phyloP scores from a whole-genome alignment of 2,329 filamentous ascomycete genomes.

The Fusarium redolens region DNA sequence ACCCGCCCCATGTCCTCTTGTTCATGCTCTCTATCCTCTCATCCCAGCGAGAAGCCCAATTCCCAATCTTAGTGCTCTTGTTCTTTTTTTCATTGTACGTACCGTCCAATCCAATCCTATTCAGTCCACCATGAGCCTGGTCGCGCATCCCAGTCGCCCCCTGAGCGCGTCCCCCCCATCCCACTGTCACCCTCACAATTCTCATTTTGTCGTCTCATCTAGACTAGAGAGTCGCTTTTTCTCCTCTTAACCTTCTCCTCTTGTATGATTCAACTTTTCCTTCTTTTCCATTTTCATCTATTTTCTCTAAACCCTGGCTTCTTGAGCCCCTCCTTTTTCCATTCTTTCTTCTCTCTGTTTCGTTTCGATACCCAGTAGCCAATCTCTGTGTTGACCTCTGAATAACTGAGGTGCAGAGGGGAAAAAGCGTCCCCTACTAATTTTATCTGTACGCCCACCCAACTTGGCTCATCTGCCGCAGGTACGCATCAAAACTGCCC shows the following conservation, averaged over 20 bases:
- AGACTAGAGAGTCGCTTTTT: slow-evolving; percentile 17
- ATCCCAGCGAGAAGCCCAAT: slow-evolving; percentile 30
- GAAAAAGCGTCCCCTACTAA: slow-evolving; percentile 37
- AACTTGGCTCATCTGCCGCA: slow-evolving; percentile 29
- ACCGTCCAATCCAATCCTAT: slow-evolving; percentile 11
- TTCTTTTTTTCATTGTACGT: slow-evolving; percentile 15
- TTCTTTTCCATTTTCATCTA: slow-evolving; percentile 28
- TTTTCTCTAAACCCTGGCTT: slow-evolving; percentile 24
- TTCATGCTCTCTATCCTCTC: slow-evolving; percentile 33
- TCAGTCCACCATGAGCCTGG: slow-evolving; percentile 33
- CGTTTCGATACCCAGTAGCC: slow-evolving; percentile 34
- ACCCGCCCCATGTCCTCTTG: slow-evolving; percentile 24
- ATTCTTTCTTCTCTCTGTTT: slow-evolving; percentile 19
- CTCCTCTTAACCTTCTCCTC: slow-evolving; percentile 29
- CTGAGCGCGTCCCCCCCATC: slow-evolving; percentile 35
- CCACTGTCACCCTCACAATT: slow-evolving; percentile 36
- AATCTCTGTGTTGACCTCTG: slow-evolving; percentile 9
- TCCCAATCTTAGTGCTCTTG: slow-evolving; percentile 38
- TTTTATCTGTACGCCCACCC: slow-evolving; percentile 36
- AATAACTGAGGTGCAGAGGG: slow-evolving; percentile 28
- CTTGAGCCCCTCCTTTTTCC: slow-evolving; percentile 17
- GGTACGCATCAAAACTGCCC: slow-evolving; percentile 35
- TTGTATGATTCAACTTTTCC: slow-evolving; percentile 27
- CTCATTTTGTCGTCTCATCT: slow-evolving; percentile 34
- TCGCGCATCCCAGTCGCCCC: slow-evolving; percentile 39